Evolutionary conservation across 148 eudicot genomes (phyloP).

Genomic region (Gaultheria prostrata): DNA sequence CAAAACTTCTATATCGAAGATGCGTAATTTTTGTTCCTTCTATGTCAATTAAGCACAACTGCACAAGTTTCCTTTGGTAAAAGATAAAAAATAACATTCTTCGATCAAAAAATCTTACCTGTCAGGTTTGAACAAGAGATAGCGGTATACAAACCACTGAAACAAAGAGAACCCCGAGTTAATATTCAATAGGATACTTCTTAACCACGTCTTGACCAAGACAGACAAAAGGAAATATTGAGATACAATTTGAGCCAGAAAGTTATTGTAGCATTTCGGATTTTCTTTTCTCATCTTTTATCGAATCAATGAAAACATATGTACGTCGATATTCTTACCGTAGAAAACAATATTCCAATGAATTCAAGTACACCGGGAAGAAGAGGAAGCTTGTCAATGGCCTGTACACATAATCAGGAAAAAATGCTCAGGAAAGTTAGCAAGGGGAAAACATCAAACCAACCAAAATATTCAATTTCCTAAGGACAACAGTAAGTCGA

Average conservation of each 20-base stretch:
- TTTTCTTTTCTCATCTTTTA: neutral
- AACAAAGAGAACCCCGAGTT: slow-evolving; percentile 33
- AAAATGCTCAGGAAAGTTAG: neutral
- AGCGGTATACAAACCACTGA: slow-evolving; percentile 91
- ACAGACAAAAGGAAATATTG: neutral
- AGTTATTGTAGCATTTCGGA: neutral
- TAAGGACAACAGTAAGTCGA: neutral
- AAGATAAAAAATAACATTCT: neutral
- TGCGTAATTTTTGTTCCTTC: neutral
- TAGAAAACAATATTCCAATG: slow-evolving; percentile 71
- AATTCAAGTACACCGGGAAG: slow-evolving; percentile 70
- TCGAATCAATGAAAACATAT: neutral
- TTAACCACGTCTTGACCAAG: neutral
- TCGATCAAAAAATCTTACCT: slow-evolving; percentile 43
- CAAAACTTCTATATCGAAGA: neutral
- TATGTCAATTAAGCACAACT: neutral
- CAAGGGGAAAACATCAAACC: neutral
- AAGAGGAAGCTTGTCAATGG: slow-evolving; percentile 85
- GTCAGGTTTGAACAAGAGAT: slow-evolving; percentile 94
- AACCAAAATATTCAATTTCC: neutral
- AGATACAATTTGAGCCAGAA: neutral
- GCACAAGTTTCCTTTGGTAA: neutral
- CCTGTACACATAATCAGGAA: slow-evolving; percentile 38
- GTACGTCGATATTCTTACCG: slow-evolving; percentile 47
- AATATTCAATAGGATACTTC: slow-evolving; percentile 10